Conservation (phyloP, 2,329 filamentous ascomycete genomes). For the Plenodomus lindquistii region DNA sequence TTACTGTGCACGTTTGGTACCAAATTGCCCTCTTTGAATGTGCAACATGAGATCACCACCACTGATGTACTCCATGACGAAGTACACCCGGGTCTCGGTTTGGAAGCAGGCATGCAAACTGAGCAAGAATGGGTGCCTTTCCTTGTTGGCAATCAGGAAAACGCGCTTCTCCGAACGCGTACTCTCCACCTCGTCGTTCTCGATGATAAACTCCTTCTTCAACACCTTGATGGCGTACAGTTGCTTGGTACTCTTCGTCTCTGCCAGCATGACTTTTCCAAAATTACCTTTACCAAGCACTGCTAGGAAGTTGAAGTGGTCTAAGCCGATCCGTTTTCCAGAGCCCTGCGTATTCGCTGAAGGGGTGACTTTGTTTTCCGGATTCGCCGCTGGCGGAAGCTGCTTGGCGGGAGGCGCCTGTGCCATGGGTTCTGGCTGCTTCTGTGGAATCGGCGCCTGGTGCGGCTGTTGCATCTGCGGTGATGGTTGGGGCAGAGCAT, state of each 20-base stretch:
- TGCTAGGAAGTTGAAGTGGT: conserved; percentile 99
- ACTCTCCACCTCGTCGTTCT: conserved; percentile 98
- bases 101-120: conserved; percentile 98
- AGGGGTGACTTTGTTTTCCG: conserved; percentile 64
- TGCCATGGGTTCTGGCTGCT: conserved; percentile 40
- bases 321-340: conserved; percentile 84
- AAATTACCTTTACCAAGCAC: conserved; percentile 99
- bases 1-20: conserved; percentile 92
- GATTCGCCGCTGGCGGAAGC: conserved; percentile 36
- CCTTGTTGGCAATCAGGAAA: conserved; percentile 95
- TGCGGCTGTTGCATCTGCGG: conserved; percentile 53
- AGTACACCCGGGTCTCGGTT: conserved; percentile 97
- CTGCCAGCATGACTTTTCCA: conserved; percentile 98
- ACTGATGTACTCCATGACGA: conserved; percentile 99
- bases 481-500: conserved; percentile 46
- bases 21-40: conserved; percentile 95
- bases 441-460: conserved; percentile 56
- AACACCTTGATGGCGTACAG: conserved; percentile 98
- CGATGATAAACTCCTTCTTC: conserved; percentile 99
- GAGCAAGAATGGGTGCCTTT: conserved; percentile 92
- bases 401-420: conserved; percentile 36
- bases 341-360: conserved; percentile 70
- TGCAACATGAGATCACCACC: conserved; percentile 99
- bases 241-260: conserved; percentile 89
- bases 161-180: conserved; percentile 97